A percentile compares a stretch with the other conserved stretches of the same genome.
Evolutionary conservation across 208 protist genomes (phyloP).

Genomic region (Strigomonas culicis): DNA sequence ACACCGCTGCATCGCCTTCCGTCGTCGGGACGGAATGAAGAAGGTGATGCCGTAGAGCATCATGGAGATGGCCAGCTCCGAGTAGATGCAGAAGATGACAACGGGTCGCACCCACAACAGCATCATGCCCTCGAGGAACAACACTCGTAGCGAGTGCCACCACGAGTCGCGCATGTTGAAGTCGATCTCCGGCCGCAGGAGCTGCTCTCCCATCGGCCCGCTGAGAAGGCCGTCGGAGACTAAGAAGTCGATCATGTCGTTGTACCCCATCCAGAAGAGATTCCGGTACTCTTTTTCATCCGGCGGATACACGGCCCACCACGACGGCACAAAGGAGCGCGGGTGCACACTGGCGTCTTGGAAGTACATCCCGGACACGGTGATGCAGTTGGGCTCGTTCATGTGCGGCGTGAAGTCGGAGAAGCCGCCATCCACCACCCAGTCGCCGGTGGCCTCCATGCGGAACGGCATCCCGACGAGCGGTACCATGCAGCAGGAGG

Average conservation of each 20-base stretch:
- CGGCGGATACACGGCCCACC: slow-evolving; percentile 69
- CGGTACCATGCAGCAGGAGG: slow-evolving; percentile 70
- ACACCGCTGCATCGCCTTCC: neutral
- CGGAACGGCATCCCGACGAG: slow-evolving; percentile 70
- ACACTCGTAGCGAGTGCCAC: slow-evolving; percentile 26
- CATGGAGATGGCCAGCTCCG: slow-evolving; percentile 48
- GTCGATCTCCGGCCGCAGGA: slow-evolving; percentile 41
- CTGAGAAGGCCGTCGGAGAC: slow-evolving; percentile 32
- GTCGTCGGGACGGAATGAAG: neutral
- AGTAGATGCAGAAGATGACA: slow-evolving; percentile 48
- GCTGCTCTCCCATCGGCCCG: slow-evolving; percentile 17
- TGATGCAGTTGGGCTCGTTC: slow-evolving; percentile 50
- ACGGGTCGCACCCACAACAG: slow-evolving; percentile 51
- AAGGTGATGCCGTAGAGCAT: slow-evolving; percentile 16
- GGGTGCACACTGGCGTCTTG: slow-evolving; percentile 62
- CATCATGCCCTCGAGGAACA: slow-evolving; percentile 41
- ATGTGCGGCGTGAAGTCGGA: slow-evolving; percentile 62
- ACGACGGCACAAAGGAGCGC: slow-evolving; percentile 59
- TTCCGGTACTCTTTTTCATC: slow-evolving; percentile 35
- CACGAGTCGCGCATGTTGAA: slow-evolving; percentile 30
- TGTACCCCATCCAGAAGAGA: slow-evolving; percentile 79
- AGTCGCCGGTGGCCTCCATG: slow-evolving; percentile 53
- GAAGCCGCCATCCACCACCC: slow-evolving; percentile 71
- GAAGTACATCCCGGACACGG: slow-evolving; percentile 82
- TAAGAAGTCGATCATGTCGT: slow-evolving; percentile 74